These are phyloP conservation scores for Fusarium chlamydosporum DNA, from an alignment of 2,329 filamentous ascomycete genomes.

Conservation along the genomic window DNA sequence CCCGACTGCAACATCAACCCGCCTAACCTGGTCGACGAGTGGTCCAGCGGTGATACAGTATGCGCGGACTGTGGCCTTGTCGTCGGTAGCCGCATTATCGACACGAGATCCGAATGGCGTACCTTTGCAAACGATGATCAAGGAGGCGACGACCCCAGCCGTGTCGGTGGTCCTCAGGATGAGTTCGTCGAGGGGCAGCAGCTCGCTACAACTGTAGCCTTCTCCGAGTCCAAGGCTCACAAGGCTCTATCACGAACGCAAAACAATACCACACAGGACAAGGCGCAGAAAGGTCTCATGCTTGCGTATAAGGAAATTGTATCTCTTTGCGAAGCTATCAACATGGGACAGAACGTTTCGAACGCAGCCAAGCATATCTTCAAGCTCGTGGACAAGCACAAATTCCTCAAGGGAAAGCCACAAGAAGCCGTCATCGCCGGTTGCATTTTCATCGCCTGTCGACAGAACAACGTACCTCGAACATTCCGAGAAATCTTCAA, in stretches of 20 bases:
- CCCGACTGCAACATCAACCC: conserved; percentile 91
- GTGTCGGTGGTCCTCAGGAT: conserved; percentile 95
- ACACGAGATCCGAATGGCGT: conserved; percentile 97
- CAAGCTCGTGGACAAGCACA: conserved; percentile 93
- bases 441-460: conserved; percentile 97
- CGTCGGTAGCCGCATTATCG: conserved; percentile 90
- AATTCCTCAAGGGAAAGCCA: conserved; percentile 94
- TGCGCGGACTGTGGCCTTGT: conserved; percentile 94
- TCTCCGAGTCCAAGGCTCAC: conserved; percentile 78
- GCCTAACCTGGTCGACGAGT: conserved; percentile 94
- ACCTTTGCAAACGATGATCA: conserved; percentile 99
- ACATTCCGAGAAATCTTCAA: conserved; percentile 96
- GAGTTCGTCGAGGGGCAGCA: conserved; percentile 91
- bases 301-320: conserved; percentile 92
- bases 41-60: conserved; percentile 91
- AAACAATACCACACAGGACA: conserved; percentile 87
- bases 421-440: conserved; percentile 94
- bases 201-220: conserved; percentile 89
- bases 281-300: conserved; percentile 84
- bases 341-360: conserved; percentile 83
- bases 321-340: conserved; percentile 86
- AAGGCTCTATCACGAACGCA: conserved; percentile 86
- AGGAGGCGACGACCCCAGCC: conserved; percentile 94
- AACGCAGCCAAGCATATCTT: conserved; percentile 95
- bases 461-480: conserved; percentile 86